Percentiles rank a stretch among this genome's conserved stretches.
Conservation (phyloP, 176 grass and related monocot species). For the Calamus simplicifolius region DNA sequence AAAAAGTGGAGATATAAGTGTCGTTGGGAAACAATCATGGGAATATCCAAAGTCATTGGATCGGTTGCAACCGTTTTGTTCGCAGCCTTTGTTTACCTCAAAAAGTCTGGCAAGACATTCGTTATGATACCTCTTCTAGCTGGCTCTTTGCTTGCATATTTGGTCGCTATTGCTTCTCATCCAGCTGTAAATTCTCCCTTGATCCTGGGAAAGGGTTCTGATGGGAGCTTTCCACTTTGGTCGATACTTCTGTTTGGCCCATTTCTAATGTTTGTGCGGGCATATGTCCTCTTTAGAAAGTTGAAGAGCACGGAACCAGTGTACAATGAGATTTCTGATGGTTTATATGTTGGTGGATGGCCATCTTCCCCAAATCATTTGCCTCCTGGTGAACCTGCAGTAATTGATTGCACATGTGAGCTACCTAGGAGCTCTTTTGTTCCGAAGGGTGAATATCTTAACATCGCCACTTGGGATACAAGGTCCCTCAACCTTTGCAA, state of each 20-base stretch:
- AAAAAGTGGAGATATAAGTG: slow-evolving; percentile 4
- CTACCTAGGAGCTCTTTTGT: slow-evolving; percentile 57
- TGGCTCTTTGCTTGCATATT: slow-evolving; percentile 35
- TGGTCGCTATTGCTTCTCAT: slow-evolving; percentile 68
- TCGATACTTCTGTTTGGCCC: slow-evolving; percentile 72
- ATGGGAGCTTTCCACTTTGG: slow-evolving; percentile 79
- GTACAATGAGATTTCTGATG: slow-evolving; percentile 70
- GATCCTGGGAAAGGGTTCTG: slow-evolving; percentile 59
- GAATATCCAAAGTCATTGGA: slow-evolving; percentile 74
- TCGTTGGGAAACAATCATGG: slow-evolving; percentile 40
- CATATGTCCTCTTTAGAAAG: slow-evolving; percentile 57
- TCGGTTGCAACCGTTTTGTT: slow-evolving; percentile 44
- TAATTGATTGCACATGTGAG: slow-evolving; percentile 95
- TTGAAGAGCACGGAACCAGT: slow-evolving; percentile 64
- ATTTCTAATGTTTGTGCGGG: slow-evolving; percentile 57
- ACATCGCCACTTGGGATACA: slow-evolving; percentile 78
- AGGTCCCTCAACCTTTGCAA: slow-evolving; percentile 58
- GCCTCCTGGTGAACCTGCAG: slow-evolving; percentile 60
- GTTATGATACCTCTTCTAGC: slow-evolving; percentile 56
- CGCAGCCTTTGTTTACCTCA: slow-evolving; percentile 29
- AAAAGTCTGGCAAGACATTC: slow-evolving; percentile 36
- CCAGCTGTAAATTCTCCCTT: slow-evolving; percentile 62
- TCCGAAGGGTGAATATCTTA: slow-evolving; percentile 52
- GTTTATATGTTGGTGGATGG: slow-evolving; percentile 83
- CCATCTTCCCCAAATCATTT: slow-evolving; percentile 62